Evolutionary conservation across 2,329 filamentous ascomycete genomes (phyloP), one percentile per base, ranked within the genome.

Genomic region (Westerdykella aurantiaca): DNA sequence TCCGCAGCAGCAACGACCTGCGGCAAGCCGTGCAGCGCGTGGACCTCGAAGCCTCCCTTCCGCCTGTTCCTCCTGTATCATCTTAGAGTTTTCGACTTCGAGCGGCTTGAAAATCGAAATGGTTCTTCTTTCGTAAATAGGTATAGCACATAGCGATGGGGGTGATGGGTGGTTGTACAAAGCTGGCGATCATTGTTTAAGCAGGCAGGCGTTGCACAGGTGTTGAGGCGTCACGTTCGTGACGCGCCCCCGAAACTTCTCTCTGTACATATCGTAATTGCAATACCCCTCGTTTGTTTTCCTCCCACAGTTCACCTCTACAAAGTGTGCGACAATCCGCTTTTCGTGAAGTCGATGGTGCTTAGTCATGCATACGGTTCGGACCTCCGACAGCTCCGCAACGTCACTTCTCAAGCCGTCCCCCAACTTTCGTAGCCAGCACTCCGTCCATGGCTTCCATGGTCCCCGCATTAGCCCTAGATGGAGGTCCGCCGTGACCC

Each of bases 1-100:
- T 93, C 41, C 78, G 85, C 47, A 77, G 82, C 54, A 74, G 71
- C 47, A 68, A 66, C 18, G 73, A 76, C 43, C 68, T 78, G 42
- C 67, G 66, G 40, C 65, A 68, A 38, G 68, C 70, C 31, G 75
- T 79, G n/a, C 65, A 72, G 52, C 58, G 71, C 18, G 72, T 78
- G 18, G 75, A 79, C 51, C 58, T 79, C 9, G 76, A 79, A 50
- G 72, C 73, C 13, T 67, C 72, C n/a, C 69, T 70, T 21, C 70
- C 72, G 4, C 70, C 69, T 3, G 59, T 72, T 46, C 33, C 33
- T 35, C 33, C 33, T 35, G 33, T 35, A 18, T 13, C 33, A 9
- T 14, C 33, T 13, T 35, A 31, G n/a, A 35, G 33, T 18, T 14
- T 10, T 9, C 13, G 33, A 6, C 10, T 7, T 29, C 9, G 7